phyloP scores from a whole-genome alignment of 345 rosid species.

The Acer campestre region DNA sequence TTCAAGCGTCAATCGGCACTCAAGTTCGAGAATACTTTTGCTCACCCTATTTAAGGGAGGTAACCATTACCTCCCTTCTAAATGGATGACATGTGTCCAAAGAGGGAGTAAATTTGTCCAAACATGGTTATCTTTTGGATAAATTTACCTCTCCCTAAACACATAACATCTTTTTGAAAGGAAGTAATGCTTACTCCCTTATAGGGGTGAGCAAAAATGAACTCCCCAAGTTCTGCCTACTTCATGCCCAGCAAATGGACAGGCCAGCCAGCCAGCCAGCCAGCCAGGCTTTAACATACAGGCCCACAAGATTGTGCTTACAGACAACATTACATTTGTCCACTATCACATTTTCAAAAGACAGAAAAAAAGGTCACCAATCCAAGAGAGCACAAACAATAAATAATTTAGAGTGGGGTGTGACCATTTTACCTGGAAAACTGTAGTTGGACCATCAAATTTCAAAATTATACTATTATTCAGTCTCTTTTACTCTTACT shows the following conservation, averaged over 20 bases:
- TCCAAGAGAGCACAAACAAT: not conserved
- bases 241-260: not conserved
- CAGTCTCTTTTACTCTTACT: not conserved
- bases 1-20: not conserved
- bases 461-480: not conserved
- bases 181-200: too few relatives aligned
- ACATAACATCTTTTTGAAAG: too few relatives aligned
- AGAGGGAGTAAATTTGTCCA: too few relatives aligned
- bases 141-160: too few relatives aligned
- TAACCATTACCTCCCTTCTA: too few relatives aligned
- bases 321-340: not conserved
- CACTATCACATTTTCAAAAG: not conserved
- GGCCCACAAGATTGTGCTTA: not conserved
- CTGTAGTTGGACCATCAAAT: conserved; percentile 35
- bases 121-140: too few relatives aligned
- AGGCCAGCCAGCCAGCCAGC: not conserved
- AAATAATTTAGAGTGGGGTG: not conserved
- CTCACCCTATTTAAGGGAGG: too few relatives aligned
- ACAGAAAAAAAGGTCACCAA: not conserved
- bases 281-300: not conserved
- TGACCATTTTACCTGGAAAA: conserved; percentile 21
- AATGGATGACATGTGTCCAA: too few relatives aligned
- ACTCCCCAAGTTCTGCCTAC: not conserved
- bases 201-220: too few relatives aligned
- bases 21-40: too few relatives aligned